Evolutionary conservation across 2,329 filamentous ascomycete species (phyloP).

Genomic region (Coniochaeta ligniaria): DNA sequence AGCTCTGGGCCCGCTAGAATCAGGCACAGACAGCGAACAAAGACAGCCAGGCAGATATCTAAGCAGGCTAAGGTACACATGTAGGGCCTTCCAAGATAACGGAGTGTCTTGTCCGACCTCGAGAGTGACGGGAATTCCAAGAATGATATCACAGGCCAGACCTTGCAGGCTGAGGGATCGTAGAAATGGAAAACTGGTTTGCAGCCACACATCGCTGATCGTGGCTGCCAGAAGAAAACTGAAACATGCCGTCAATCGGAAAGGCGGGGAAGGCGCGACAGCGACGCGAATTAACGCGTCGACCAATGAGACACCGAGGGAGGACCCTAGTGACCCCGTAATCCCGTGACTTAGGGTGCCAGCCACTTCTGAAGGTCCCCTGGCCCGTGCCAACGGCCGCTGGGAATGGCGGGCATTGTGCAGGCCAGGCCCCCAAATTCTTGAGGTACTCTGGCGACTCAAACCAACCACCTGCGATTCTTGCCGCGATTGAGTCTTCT

Average conservation of each 20-base stretch:
- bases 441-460: not conserved
- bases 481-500: not conserved
- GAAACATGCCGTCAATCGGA: conserved; percentile 1
- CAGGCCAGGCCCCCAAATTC: not conserved
- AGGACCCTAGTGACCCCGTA: not conserved
- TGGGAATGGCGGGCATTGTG: not conserved
- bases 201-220: not conserved
- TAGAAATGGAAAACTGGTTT: not conserved
- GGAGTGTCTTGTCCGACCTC: not conserved
- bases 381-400: not conserved
- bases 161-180: not conserved
- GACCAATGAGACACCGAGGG: not conserved
- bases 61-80: not conserved
- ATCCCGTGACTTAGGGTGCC: not conserved
- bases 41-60: too few relatives aligned
- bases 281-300: not conserved
- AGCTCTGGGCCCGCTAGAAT: not conserved
- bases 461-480: conserved; percentile 1
- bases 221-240: not conserved
- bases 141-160: not conserved
- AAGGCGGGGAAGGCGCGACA: not conserved
- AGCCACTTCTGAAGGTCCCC: not conserved
- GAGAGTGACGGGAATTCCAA: not conserved
- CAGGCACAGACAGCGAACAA: not conserved
- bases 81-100: not conserved